Base-by-base conservation (phyloP, 345 rosid genomes). In the Rhizophora apiculata region DNA sequence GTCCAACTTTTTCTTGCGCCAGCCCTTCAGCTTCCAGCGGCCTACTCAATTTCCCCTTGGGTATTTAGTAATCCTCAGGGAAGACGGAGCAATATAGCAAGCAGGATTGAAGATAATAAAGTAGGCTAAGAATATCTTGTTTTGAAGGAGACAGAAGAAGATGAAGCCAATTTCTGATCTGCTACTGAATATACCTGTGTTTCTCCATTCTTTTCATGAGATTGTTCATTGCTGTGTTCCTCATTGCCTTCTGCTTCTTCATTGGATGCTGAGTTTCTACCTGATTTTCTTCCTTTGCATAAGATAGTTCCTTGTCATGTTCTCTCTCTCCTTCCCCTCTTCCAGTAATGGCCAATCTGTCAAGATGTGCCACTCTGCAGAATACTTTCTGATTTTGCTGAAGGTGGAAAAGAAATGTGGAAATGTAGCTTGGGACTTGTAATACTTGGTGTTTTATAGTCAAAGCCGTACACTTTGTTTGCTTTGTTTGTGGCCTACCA, bases 21-120 rank as follows among this genome's bases (percentile, higher is more conserved):
- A 79, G 70, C 26, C 80, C 80, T 67, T 82, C 82, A 4, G 83
- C 82, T 61, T 74, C 78, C 65, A 77, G 27, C 43, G 74, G 62
- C 53, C 75, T 13, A 15, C 77, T 73, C 52, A 80, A 70, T 68
- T 54, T 77, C 26, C 82, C 80, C 63, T 80, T 77, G 11, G 24
- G 26, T 49, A 77, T 69, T 72, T 74, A 64, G 76, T 56, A 62
- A 67, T 70, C 34, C 69, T 74, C 70, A 18, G 83, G 86, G 60
- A 82, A 82, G 57, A 77, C 58, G 62, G 76, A 75, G 43, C 83
- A 82, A 61, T 77, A 77, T 62, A 64, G 56, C 67, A 80, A 61
- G 64, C 72, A 69, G 26, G 72, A 57, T 29, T 72, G 74, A 51
- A 82, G 78, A 52, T 80, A 79, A 57, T 80, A 80, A 63, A 80